Base-by-base conservation (phyloP, 371 early-diverging fungal genomes). In the Lichtheimia ramosa region DNA sequence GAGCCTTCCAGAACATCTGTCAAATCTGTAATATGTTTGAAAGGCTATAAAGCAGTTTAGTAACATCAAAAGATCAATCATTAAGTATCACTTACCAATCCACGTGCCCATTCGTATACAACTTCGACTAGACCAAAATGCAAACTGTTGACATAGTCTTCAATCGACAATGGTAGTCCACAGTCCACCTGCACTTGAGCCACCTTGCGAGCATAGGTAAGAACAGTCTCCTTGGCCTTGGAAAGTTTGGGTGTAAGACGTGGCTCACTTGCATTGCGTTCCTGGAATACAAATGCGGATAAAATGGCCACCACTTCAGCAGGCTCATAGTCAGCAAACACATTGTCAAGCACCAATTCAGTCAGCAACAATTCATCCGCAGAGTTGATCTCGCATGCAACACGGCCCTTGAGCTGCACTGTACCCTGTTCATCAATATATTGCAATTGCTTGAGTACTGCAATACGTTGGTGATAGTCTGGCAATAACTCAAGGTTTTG, bases 351-450 rank as follows among this genome's bases (percentile, higher is more conserved):
- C 5, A 99, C 92, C 57, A 99, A 84, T 69, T 99, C 99, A 0
- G 99, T 99, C 16, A 99, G 73, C 8, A 99, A 77, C 23, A 99
- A 79, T 74, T 96, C 98, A 69, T 99, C 98, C 0, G 93, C 97
- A 15, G 97, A 89, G 70, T 94, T 94, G 68, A 94, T 92, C 77
- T 99, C 99, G 75, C 98, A 98, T 2, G 98, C 99, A n/a, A 99
- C 95, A 21, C 96, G 91, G n/a, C 99, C 99, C 82, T 99, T 99
- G 43, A 99, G 87, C 58, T 92, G 90, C 3, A 98, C 95, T 0
- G 93, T 92, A 46, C 88, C 85, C 56, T 83, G 82, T 56, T 90
- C 90, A 55, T 94, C 95, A 49, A 96, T 85, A 63, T 90, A 96
- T 2, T 84, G 79, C 58, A 96, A 75, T 14, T 69, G 71, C 59